phyloP scores from a whole-genome alignment of 306 rosid genomes.

The Senna tora region DNA sequence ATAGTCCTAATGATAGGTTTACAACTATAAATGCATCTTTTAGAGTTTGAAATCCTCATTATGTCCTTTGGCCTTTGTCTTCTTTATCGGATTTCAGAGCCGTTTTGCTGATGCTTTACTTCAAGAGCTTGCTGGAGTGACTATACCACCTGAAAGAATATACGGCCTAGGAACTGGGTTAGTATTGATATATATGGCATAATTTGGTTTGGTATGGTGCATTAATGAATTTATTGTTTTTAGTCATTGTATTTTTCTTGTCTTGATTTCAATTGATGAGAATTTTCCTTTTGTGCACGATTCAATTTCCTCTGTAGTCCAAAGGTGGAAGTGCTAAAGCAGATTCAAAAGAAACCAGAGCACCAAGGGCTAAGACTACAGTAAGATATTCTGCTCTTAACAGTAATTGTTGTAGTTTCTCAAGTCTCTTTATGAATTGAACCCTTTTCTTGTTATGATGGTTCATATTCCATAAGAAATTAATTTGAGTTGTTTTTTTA shows the following conservation, averaged over 20 bases:
- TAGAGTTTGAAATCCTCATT: conserved; percentile 19
- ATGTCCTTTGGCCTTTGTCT: conserved; percentile 15
- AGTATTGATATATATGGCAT: conserved; percentile 26
- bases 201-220: conserved; percentile 9
- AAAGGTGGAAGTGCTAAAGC: conserved; percentile 83
- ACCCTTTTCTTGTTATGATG: not conserved
- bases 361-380: conserved; percentile 80
- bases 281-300: conserved; percentile 15
- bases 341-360: conserved; percentile 79
- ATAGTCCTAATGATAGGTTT: conserved; percentile 14
- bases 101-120: conserved; percentile 87
- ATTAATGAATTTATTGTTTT: not conserved
- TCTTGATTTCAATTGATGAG: conserved; percentile 2
- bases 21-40: not conserved
- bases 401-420: not conserved
- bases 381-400: conserved; percentile 51
- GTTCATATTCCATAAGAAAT: conserved; percentile 22
- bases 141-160: conserved; percentile 78
- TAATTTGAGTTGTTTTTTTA: conserved; percentile 28
- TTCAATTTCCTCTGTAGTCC: conserved; percentile 53
- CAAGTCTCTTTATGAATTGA: conserved; percentile 7
- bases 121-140: conserved; percentile 79
- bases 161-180: conserved; percentile 89
- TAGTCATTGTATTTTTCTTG: not conserved
- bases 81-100: conserved; percentile 48